Evolutionary conservation across 2,329 filamentous ascomycete genomes (phyloP).

Genomic region (Xylaria sp.): DNA sequence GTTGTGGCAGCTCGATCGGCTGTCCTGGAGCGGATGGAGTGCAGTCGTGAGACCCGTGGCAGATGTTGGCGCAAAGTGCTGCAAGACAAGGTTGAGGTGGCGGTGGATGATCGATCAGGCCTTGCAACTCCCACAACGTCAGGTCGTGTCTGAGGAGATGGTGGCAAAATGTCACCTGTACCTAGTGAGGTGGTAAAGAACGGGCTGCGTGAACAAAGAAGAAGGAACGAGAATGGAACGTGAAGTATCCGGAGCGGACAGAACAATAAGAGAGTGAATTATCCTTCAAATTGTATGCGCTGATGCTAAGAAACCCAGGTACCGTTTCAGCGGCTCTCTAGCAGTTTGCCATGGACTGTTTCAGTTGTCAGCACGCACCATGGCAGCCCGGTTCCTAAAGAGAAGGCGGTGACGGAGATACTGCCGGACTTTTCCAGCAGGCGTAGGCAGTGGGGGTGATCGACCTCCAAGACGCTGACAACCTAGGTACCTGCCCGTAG

Average conservation of each 20-base stretch:
- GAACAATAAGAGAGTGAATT: slow-evolving; percentile 16
- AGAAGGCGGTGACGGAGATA: slow-evolving; percentile 10
- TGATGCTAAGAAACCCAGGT: slow-evolving; percentile 3
- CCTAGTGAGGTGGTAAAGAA: not conserved
- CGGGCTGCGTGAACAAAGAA: not conserved
- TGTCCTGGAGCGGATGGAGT: not conserved
- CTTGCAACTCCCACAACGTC: not conserved
- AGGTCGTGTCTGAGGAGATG: not conserved
- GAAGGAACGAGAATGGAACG: not conserved
- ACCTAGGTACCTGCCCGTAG: not conserved
- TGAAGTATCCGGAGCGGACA: not conserved
- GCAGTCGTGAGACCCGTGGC: not conserved
- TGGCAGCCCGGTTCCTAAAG: slow-evolving; percentile 2
- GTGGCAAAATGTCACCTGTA: not conserved
- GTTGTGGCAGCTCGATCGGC: not conserved
- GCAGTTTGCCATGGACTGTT: slow-evolving; percentile 14
- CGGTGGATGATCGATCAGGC: not conserved
- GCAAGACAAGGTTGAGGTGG: slow-evolving; percentile 1
- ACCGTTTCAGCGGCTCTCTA: slow-evolving; percentile 9
- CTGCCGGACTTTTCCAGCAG: not conserved
- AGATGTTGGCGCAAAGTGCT: slow-evolving; percentile 6
- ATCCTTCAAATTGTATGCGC: slow-evolving; percentile 14
- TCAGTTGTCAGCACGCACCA: not conserved
- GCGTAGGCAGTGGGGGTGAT: not conserved
- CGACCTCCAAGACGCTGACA: not conserved